Evolutionary conservation across 305 asterid species (phyloP), one percentile per base, ranked within the genome.

Genomic region (Fraxinus xanthoxyloides): DNA sequence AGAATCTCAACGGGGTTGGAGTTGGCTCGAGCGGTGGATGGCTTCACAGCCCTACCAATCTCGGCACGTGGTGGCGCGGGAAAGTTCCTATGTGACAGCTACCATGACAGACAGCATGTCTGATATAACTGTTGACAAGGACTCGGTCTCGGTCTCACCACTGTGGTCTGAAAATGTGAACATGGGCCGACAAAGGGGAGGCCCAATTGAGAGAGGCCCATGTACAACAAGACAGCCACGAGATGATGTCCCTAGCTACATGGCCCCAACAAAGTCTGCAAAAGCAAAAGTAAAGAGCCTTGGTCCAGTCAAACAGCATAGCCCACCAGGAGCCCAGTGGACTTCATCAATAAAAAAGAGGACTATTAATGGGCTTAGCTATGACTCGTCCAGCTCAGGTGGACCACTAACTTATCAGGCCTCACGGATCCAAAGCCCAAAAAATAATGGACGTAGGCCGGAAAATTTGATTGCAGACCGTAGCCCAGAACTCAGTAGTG

Each of bases 21-120:
- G 92, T 73, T 93, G 97, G 98, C 89, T 94, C n/a, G 99, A 95
- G 77, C 90, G 88, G n/a, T 94, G 99, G 99, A 95, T 94, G 98
- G 94, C 93, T 31, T 86, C 97, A 0, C 98, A 95, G 23, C 89
- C 94, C 21, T 75, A 89, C 86, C 94, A 93, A 32, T 83, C 78
- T 63, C 89, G 89, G n/a, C 89, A 84, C 34, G 32, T 76, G 46
- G 78, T 77, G 84, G 90, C 90, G 30, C 88, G 87, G 48, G 95
- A 89, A 19, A 28, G 36, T 69, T 69, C 75, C 38, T 28, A 30
- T 15, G 40, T 69, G 40, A 69, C 75, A 13, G 40, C n/a, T 26
- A 69, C 46, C 83, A 85, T 90, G 6, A 34, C 82, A 0, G 94
- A 92, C 38, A 89, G 81, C 85, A 85, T 87, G 80, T 89, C 97